Conservation (phyloP, 257 asterid species). For the Jasminum sambac region DNA sequence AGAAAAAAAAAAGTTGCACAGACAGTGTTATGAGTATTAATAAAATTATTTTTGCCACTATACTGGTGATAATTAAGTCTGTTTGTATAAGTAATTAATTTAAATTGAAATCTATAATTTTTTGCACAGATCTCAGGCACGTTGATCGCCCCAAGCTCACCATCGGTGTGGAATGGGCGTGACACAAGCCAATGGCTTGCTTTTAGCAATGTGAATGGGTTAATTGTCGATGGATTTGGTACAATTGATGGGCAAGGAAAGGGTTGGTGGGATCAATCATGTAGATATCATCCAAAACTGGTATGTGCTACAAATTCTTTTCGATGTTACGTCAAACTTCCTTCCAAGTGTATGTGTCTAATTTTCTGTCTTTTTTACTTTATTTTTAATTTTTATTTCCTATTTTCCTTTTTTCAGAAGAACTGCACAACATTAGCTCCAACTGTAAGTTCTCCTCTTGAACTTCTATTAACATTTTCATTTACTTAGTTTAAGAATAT, state of each 20-base stretch:
- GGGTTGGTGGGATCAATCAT: constrained; percentile 83
- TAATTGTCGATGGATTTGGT: constrained; percentile 54
- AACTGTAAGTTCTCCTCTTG: constrained; percentile 58
- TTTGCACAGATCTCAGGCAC: constrained; percentile 50
- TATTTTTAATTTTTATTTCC: no score
- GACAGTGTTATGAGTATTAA: no score
- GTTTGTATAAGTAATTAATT: no score
- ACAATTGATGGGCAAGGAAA: constrained; percentile 55
- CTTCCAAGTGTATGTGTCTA: background rate
- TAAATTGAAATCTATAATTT: background rate
- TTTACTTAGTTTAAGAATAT: background rate
- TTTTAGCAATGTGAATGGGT: constrained; percentile 45
- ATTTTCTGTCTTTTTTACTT: background rate
- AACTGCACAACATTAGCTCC: constrained; percentile 80
- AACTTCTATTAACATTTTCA: background rate
- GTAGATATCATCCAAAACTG: constrained; percentile 50
- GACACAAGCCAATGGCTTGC: constrained; percentile 63
- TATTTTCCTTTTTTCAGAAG: constrained; percentile 33
- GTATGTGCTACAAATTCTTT: constrained; percentile 24
- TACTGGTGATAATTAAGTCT: no score
- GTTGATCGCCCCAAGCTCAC: constrained; percentile 57
- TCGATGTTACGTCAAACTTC: background rate
- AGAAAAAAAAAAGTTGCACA: no score
- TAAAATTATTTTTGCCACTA: no score
- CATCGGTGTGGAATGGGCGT: constrained; percentile 39